Base-by-base conservation (phyloP, 2,329 filamentous ascomycete species). In the Clarireedia hainanense region DNA sequence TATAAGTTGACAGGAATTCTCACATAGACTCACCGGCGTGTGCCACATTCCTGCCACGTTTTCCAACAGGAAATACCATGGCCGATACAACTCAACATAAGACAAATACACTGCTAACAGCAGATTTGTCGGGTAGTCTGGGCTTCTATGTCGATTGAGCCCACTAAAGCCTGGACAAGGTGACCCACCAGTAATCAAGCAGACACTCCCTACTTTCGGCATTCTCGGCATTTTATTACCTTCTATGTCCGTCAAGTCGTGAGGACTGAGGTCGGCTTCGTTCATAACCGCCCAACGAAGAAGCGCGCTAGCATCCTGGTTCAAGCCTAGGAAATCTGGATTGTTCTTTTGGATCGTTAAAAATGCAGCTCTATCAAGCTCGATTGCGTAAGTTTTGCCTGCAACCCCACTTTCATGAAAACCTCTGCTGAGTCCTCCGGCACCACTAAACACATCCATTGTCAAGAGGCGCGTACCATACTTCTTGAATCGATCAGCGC, bases 11-110 rank as follows among this genome's bases (percentile, higher is more conserved):
- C 20, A 12, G 2, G 17, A 47, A 20, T 6, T 4, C 12, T 34
- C 14, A 20, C 17, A 6, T 20, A 27, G 12, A 30, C 49, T 50
- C 47, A 58, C 59, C 14, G 36, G 42, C 42, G 60, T 55, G 5
- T 42, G 2, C 2, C 61, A 36, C 2, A 65, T 6, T 1, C 51
- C 59, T 17, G 10, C 15, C 14, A 65, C 65, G 57, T 67, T 67
- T 27, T 67, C 64, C 3, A 67, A 36, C 1, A 65, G 55, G 27
- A 62, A 60, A 34, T 66, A 65, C 23, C 58, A 58, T 1, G 64
- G 64, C 17, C 52, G 48, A 40, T 66, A 66, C 23, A 61, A 61
- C 34, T 66, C 61, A 0, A 64, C 56, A 26, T 56, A 66, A 0
- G 57, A 58, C 0, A 67, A 43, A 15, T 55, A 60, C 10, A 61